Conservation (phyloP, 2,329 filamentous ascomycete species). For the Colletotrichum incanum region DNA sequence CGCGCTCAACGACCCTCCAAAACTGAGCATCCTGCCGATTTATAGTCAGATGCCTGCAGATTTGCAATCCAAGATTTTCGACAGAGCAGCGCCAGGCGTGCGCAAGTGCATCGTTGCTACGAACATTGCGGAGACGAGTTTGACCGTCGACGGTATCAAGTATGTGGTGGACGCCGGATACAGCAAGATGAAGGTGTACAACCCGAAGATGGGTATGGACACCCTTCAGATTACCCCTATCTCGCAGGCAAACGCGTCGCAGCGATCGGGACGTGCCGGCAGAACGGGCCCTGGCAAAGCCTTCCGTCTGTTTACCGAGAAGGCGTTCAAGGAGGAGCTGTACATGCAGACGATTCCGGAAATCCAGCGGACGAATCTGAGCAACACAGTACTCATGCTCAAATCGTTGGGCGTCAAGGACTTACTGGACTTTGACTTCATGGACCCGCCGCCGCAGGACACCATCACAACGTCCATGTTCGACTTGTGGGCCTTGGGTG, state of each 20-base stretch:
- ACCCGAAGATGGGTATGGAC: slow-evolving; percentile 99
- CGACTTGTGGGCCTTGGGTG: slow-evolving; percentile 96
- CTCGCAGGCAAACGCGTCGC: slow-evolving; percentile 94
- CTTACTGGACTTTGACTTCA: slow-evolving; percentile 96
- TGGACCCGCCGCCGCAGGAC: slow-evolving; percentile 98
- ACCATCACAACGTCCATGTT: slow-evolving; percentile 98
- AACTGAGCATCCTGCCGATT: slow-evolving; percentile 94
- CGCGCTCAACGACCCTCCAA: slow-evolving; percentile 92
- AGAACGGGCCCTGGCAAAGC: slow-evolving; percentile 96
- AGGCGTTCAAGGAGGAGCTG: slow-evolving; percentile 94
- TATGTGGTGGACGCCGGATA: slow-evolving; percentile 98
- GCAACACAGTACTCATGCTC: slow-evolving; percentile 93
- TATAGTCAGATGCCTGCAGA: slow-evolving; percentile 99
- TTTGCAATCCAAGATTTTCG: slow-evolving; percentile 97
- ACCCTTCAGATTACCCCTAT: slow-evolving; percentile 98
- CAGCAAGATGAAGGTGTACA: slow-evolving; percentile 98
- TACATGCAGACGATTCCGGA: slow-evolving; percentile 98
- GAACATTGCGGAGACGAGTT: slow-evolving; percentile 97
- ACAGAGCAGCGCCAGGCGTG: slow-evolving; percentile 89
- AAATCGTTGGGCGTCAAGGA: slow-evolving; percentile 97
- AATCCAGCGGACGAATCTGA: slow-evolving; percentile 95
- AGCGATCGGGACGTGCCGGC: slow-evolving; percentile 93
- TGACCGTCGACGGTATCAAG: slow-evolving; percentile 99
- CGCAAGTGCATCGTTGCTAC: slow-evolving; percentile 98
- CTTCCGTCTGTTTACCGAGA: slow-evolving; percentile 93